Conservation (phyloP, 495 filamentous ascomycete genomes). For the Hypoxylon lienhwacheense region DNA sequence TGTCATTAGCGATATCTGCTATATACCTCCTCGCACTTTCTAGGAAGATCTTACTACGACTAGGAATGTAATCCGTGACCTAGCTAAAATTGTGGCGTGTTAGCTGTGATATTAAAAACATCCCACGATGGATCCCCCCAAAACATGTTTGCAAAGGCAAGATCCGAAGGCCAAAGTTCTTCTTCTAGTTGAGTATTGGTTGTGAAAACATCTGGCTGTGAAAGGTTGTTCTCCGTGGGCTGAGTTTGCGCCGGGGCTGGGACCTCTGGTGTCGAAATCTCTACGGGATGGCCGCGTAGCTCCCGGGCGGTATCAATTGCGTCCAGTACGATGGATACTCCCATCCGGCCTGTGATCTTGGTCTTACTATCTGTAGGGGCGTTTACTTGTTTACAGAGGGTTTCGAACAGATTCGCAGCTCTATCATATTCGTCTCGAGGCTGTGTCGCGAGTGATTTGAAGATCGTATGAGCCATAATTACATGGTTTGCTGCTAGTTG, state of each 20-base stretch:
- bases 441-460: constrained; percentile 15
- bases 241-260: constrained; percentile 2
- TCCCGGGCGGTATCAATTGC: constrained; percentile 19
- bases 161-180: constrained; percentile 28
- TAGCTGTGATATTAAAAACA: constrained; percentile 15
- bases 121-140: constrained; percentile 32
- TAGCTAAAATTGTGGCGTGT: constrained; percentile 10
- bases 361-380: constrained; percentile 9
- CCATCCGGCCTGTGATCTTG: constrained; percentile 21
- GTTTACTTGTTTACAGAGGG: constrained; percentile 30
- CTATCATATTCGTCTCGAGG: constrained; percentile 29
- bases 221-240: not conserved
- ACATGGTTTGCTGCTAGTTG: constrained; percentile 38
- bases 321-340: constrained; percentile 29
- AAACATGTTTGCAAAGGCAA: constrained; percentile 29
- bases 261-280: constrained; percentile 9
- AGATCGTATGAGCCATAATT: constrained; percentile 32
- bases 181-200: constrained; percentile 11
- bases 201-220: constrained; percentile 8
- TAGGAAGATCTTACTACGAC: not conserved
- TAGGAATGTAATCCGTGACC: constrained; percentile 14
- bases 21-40: no score
- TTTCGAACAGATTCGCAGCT: constrained; percentile 30
- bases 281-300: constrained; percentile 19
- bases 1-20: no score